Evolutionary conservation across 768 basidiomycete genomes (phyloP), one percentile per base, ranked within the genome.

Genomic region (Termitomyces sp.): DNA sequence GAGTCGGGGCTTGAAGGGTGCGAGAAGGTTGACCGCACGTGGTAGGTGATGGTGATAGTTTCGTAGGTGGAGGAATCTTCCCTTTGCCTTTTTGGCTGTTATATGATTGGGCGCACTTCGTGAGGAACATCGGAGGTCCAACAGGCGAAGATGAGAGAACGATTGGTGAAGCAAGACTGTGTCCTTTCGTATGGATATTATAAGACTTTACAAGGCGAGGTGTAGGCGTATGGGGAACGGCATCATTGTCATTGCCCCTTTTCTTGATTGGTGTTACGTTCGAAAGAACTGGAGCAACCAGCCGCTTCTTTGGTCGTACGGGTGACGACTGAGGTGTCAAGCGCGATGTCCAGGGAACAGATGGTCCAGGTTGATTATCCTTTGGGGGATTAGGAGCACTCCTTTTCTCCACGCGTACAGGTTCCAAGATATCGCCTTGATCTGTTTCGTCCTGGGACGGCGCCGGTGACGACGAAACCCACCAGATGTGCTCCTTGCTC

Each of bases 401-500:
- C 36, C 18, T 33, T 32, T n/a, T 44, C 48, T 60, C 35, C n/a
- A 7, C 13, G 28, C 11, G 32, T 7, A 60, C 18, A 20, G 55
- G 54, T 15, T 42, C 58, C 54, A 61, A 40, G 16, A 42, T 32
- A 18, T 28, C 57, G 1, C 20, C 20, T 20, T 62, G 52, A 28
- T 51, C 48, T 33, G 16, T 57, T 16, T 20, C 52, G 7, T 57
- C 20, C 51, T 63, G 60, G 2, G 63, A 63, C 12, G 51, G 50
- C 9, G 28, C 12, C 18, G 65, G 57, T 15, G 60, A 63, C 2
- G 64, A 60, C 15, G 65, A 54, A 13, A 65, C 51, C 71, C 74
- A 74, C 74, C 74, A 76, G 24, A 62, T 61, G 57, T 74, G 70
- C 59, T 75, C 71, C 54, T 73, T 59, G 22, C 49, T 72, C 53